Evolutionary conservation across 2,329 filamentous ascomycete species (phyloP).

Genomic region (Didymella glomerata): DNA sequence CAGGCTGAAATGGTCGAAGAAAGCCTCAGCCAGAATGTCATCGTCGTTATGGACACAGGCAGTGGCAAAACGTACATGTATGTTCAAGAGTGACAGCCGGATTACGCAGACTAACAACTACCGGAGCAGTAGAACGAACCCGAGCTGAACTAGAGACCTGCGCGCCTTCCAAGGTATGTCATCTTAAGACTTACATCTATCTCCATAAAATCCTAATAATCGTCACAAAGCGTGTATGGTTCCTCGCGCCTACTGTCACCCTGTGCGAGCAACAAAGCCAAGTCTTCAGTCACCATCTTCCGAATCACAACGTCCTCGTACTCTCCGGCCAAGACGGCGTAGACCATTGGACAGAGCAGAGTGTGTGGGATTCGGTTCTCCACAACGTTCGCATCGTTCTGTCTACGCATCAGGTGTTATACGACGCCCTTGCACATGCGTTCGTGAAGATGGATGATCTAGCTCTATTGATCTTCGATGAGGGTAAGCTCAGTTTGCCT

Average conservation of each 20-base stretch:
- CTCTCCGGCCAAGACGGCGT: constrained; percentile 74
- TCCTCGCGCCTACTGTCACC: constrained; percentile 56
- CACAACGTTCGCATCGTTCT: constrained; percentile 74
- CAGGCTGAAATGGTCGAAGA: constrained; percentile 60
- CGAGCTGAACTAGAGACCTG: constrained; percentile 53
- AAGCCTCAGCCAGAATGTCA: constrained; percentile 56
- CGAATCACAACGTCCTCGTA: constrained; percentile 65
- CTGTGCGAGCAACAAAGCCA: constrained; percentile 57
- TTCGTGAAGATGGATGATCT: constrained; percentile 73
- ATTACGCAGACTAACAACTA: constrained; percentile 22
- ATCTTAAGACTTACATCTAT: neutral
- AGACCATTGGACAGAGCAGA: constrained; percentile 74
- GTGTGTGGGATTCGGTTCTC: constrained; percentile 73
- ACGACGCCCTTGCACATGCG: constrained; percentile 76
- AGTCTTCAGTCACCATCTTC: constrained; percentile 48
- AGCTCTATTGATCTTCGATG: constrained; percentile 80
- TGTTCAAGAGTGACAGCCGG: neutral
- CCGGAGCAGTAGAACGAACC: constrained; percentile 56
- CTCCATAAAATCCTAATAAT: constrained; percentile 11
- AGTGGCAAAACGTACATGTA: constrained; percentile 59
- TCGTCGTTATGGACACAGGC: constrained; percentile 61
- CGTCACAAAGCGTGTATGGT: constrained; percentile 54
- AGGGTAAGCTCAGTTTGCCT: constrained; percentile 61
- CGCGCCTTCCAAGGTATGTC: constrained; percentile 46
- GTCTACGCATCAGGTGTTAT: constrained; percentile 77